Conservation (phyloP, 2,329 filamentous ascomycete genomes). For the Colletotrichum simmondsii region DNA sequence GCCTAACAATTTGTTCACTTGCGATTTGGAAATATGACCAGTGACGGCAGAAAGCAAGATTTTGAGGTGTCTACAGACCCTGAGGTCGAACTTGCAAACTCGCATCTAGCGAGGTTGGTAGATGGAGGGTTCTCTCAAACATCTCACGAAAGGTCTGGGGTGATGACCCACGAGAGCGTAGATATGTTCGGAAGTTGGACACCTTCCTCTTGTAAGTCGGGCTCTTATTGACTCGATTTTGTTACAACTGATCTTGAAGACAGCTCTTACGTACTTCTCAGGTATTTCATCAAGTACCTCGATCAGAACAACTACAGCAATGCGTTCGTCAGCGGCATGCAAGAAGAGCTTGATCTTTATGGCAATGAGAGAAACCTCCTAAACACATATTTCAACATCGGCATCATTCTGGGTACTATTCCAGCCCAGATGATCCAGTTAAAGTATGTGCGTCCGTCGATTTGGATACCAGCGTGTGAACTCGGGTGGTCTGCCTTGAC, state of each 20-base stretch:
- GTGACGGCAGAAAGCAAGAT: not conserved
- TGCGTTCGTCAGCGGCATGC: not conserved
- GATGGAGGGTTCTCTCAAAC: not conserved
- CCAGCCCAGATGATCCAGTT: not conserved
- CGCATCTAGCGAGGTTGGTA: not conserved
- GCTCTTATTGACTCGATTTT: not conserved
- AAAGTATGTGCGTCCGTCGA: not conserved
- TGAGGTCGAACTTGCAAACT: not conserved
- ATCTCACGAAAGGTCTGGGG: not conserved
- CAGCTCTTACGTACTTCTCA: not conserved
- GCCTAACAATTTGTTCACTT: not conserved
- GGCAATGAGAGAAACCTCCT: not conserved
- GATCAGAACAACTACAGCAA: not conserved
- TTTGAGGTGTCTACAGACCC: not conserved
- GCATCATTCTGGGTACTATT: not conserved
- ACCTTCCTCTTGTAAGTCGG: not conserved
- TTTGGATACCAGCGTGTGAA: not conserved
- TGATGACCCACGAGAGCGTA: not conserved
- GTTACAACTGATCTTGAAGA: rapidly evolving
- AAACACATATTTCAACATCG: not conserved
- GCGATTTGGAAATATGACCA: not conserved
- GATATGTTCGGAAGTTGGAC: not conserved
- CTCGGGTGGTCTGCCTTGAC: not conserved
- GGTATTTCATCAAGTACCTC: not conserved
- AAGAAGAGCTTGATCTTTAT: not conserved